Evolutionary conservation across 2,329 filamentous ascomycete genomes (phyloP).

Genomic region (Zelopaecilomyces penicillatus): DNA sequence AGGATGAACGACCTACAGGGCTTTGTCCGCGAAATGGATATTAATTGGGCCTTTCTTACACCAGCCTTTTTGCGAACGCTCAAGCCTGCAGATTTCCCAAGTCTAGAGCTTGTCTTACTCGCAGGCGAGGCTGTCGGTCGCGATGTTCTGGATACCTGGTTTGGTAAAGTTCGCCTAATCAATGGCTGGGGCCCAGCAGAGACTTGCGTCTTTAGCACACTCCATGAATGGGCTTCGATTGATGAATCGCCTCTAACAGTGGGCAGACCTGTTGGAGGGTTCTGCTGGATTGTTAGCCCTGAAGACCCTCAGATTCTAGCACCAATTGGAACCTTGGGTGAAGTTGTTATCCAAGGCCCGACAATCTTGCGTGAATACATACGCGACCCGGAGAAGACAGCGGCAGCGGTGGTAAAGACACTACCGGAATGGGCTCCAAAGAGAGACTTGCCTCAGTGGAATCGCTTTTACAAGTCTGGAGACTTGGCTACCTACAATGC

Average conservation of each 20-base stretch:
- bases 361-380: not conserved
- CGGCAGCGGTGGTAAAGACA: not conserved
- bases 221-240: too few species aligned
- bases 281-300: not conserved
- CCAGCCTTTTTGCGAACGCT: not conserved
- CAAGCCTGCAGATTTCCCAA: not conserved
- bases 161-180: too few species aligned
- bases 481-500: conserved; percentile 4
- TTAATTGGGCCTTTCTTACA: not conserved
- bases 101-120: too few species aligned
- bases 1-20: not conserved
- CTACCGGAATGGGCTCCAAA: not conserved
- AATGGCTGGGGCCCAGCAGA: conserved; percentile 1
- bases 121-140: too few species aligned
- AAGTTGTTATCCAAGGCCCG: not conserved
- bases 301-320: not conserved
- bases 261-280: not conserved
- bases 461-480: not conserved
- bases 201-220: not conserved
- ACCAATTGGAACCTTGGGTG: not conserved
- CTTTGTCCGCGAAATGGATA: not conserved
- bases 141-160: too few species aligned
- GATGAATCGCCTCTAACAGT: not conserved
- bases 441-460: not conserved
- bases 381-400: not conserved